Conservation (phyloP, 1,139 yeast species). For the Sugiyamaella pinicola region DNA sequence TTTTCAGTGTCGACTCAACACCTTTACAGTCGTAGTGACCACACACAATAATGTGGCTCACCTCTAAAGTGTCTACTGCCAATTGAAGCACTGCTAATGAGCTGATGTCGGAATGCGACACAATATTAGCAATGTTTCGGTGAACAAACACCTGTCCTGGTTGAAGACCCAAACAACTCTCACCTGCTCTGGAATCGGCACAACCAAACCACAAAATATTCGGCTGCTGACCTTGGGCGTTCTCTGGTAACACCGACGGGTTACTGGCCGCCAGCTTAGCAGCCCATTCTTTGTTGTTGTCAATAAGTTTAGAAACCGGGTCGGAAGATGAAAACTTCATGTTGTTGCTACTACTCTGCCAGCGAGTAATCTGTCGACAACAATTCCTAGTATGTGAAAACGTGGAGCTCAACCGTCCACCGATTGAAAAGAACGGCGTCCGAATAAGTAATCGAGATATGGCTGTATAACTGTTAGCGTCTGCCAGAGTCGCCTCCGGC, state of each 20-base stretch:
- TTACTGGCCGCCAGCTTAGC: conserved; percentile 59
- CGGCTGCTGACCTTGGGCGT: conserved; percentile 86
- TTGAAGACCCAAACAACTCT: conserved; percentile 66
- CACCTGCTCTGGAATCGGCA: conserved; percentile 90
- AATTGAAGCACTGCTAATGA: conserved; percentile 85
- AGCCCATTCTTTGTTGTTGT: conserved; percentile 70
- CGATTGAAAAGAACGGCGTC: conserved; percentile 8
- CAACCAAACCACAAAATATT: conserved; percentile 97
- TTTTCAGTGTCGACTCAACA: conserved; percentile 78
- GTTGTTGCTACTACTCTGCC: background rate
- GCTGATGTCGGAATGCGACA: conserved; percentile 71
- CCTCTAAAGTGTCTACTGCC: conserved; percentile 85
- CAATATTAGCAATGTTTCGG: conserved; percentile 86
- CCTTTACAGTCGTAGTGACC: conserved; percentile 99
- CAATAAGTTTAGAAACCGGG: conserved; percentile 59
- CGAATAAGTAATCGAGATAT: conserved; percentile 6
- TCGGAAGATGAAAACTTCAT: conserved; percentile 27
- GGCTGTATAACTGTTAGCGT: no score
- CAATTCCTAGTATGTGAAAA: background rate
- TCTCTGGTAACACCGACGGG: conserved; percentile 66
- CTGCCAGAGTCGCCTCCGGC: no score
- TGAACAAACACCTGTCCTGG: conserved; percentile 97
- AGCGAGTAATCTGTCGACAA: background rate
- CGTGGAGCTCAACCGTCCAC: conserved; percentile 2
- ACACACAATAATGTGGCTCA: conserved; percentile 80